phyloP scores from a whole-genome alignment of 1,284 basidiomycete species.

The Wallemia mellicola region DNA sequence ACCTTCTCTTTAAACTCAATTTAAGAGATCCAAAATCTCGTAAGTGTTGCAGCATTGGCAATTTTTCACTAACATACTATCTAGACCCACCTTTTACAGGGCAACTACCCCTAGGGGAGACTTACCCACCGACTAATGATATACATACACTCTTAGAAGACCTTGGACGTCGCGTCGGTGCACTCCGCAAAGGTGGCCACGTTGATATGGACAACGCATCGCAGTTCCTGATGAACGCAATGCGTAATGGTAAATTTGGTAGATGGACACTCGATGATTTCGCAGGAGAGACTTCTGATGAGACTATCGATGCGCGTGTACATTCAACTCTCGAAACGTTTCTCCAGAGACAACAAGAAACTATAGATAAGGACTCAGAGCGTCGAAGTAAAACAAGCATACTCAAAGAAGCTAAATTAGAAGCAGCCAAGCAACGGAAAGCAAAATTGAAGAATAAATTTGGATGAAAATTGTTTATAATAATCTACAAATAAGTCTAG shows the following conservation, averaged over 20 bases:
- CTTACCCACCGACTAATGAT: conserved; percentile 16
- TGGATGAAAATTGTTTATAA: neutral
- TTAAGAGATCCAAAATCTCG: conserved; percentile 30
- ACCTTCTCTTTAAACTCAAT: conserved; percentile 66
- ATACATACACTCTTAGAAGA: conserved; percentile 31
- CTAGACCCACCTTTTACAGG: neutral
- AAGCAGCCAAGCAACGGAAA: neutral
- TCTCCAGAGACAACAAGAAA: neutral
- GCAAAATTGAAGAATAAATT: neutral
- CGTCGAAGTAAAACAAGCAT: neutral
- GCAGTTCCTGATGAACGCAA: conserved; percentile 51
- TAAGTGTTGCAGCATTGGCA: conserved; percentile 16
- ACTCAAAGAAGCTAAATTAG: neutral
- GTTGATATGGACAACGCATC: conserved; percentile 38
- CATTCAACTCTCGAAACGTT: neutral
- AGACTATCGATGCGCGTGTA: neutral
- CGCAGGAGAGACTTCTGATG: conserved; percentile 20
- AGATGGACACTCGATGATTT: conserved; percentile 21
- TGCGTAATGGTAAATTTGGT: conserved; percentile 34
- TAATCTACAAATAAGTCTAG: neutral
- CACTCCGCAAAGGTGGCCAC: conserved; percentile 42
- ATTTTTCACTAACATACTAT: neutral
- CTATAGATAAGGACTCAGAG: neutral
- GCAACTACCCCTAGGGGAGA: conserved; percentile 4
- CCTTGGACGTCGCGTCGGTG: conserved; percentile 44